phyloP scores from a whole-genome alignment of 352 stramenopile species.

The Pythium volutum region DNA sequence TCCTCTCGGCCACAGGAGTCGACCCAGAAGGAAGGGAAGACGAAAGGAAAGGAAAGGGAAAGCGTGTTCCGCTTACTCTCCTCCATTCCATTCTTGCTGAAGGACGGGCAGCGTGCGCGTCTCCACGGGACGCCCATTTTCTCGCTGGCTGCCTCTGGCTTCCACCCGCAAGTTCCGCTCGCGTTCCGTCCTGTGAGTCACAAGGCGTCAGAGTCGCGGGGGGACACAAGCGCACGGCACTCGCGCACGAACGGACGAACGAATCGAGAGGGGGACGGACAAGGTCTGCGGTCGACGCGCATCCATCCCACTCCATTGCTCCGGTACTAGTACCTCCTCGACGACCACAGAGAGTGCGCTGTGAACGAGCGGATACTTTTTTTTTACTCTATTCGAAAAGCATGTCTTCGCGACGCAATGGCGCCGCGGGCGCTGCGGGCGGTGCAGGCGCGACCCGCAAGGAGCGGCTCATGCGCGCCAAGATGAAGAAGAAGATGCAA shows the following conservation, averaged over 20 bases:
- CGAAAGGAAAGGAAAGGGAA: not conserved
- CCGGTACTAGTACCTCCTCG: not conserved
- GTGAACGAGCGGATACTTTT: too few relatives aligned
- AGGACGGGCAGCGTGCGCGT: not conserved
- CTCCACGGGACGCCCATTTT: not conserved
- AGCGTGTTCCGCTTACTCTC: not conserved
- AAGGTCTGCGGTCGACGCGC: not conserved
- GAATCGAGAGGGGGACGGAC: not conserved
- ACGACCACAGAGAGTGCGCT: not conserved
- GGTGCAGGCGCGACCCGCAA: constrained; percentile 56
- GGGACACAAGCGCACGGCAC: constrained; percentile 33
- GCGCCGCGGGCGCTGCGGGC: constrained; percentile 25
- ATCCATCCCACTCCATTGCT: not conserved
- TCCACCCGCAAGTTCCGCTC: constrained; percentile 1
- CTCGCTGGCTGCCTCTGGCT: too few relatives aligned
- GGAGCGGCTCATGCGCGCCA: constrained; percentile 81
- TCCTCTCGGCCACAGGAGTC: too few relatives aligned
- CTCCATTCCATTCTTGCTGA: not conserved
- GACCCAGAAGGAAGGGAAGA: not conserved
- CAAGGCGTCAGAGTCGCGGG: constrained; percentile 27
- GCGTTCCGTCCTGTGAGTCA: constrained; percentile 18
- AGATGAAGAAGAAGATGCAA: constrained; percentile 86
- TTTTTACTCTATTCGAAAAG: not conserved
- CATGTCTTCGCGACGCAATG: constrained; percentile 29
- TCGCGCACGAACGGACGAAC: constrained; percentile 6